Percentiles rank a stretch among this genome's conserved stretches.
Evolutionary conservation across 176 grass and related monocot species (phyloP).

Genomic region (Aegilops umbellulata): DNA sequence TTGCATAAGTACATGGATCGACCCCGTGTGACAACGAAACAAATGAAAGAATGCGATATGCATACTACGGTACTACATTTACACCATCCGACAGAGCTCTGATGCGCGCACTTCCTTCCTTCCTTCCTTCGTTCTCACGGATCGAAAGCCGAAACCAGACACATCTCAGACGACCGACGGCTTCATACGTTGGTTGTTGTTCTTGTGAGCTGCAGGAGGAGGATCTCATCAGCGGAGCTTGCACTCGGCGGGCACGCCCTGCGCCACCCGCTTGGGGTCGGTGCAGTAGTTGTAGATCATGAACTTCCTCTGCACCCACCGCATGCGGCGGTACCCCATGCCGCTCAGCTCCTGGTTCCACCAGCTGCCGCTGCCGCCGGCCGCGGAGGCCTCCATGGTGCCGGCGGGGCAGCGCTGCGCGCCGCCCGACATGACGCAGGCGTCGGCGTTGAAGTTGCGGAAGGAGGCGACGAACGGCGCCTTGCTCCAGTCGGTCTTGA

Average conservation of each 20-base stretch:
- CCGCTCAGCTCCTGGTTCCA: constrained; percentile 66
- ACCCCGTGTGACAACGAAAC: constrained; percentile 20
- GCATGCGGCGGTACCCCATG: constrained; percentile 45
- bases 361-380: constrained; percentile 27
- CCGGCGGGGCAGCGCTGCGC: constrained; percentile 34
- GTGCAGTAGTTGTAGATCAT: constrained; percentile 91
- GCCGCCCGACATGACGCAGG: constrained; percentile 20
- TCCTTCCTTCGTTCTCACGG: neutral
- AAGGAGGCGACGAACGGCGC: constrained; percentile 72
- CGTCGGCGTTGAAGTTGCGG: constrained; percentile 49
- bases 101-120: neutral
- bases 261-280: constrained; percentile 60
- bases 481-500: constrained; percentile 68
- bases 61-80: constrained; percentile 27
- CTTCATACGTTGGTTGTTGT: neutral
- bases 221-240: constrained; percentile 35
- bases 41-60: constrained; percentile 47
- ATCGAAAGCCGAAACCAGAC: neutral
- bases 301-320: constrained; percentile 65
- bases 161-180: neutral
- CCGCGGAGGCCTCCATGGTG: neutral
- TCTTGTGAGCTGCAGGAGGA: neutral
- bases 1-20: neutral
- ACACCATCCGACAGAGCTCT: neutral
- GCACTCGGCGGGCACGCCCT: constrained; percentile 71